Evolutionary conservation across 768 basidiomycete genomes (phyloP), one percentile per base, ranked within the genome.

Genomic region (Trichaptum fuscoviolaceum): DNA sequence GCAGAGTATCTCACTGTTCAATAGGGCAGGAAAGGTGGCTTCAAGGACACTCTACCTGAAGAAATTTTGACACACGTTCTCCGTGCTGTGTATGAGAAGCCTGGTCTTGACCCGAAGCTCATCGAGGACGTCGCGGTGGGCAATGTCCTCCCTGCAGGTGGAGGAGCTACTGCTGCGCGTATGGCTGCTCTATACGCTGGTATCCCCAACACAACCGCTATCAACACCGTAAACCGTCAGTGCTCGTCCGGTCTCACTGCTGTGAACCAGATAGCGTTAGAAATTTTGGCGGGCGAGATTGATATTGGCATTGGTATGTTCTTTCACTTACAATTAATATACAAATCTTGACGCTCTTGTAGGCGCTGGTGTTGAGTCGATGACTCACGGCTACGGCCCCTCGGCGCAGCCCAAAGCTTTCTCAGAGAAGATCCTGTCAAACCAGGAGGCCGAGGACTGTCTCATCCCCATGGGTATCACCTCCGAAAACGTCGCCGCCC

Each of bases 381-480:
- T 97, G 95, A 91, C 91, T 0, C 82, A 84, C 72, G 90, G 90
- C 35, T 92, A 81, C 76, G 91, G 90, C 30, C 76, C 85, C 30
- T 77, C 80, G 64, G 81, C 87, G 7, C 77, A 84, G 62, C 83
- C 87, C 9, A 81, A 85, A 63, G 80, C 77, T 63, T 87, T 82
- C 76, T 88, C 90, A 1, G 87, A 91, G 25, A 81, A 83, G 61
- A 81, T 95, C 60, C 82, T 91, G 67, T 71, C 81, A 35, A 87
- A 83, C 77, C 78, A 86, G 70, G 88, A 91, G 70, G 85, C 93
- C 1, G 85, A 85, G 66, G 93, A 95, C 78, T 95, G 93, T 74
- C 81, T 91, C 27, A 80, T 92, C 66, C 93, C 93, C 58, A 94
- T 94, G 92, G 95, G 95, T 36, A 88, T 95, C 80, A 95, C 95